Evolutionary conservation across 768 basidiomycete species (phyloP).

Genomic region (Tephrocybe sp.): DNA sequence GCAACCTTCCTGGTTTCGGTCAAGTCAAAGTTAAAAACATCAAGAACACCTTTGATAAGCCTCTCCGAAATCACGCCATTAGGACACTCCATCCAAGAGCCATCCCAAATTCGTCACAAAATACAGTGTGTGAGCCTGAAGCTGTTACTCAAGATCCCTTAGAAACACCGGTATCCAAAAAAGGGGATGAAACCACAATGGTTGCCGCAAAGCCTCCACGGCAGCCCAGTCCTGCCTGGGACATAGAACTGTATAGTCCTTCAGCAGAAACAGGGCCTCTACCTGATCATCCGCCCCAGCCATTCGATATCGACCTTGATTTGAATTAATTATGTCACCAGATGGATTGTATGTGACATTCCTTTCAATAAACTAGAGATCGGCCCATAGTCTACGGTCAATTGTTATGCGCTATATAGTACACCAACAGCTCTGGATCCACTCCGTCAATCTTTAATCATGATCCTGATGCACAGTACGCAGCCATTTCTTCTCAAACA

Average conservation of each 20-base stretch:
- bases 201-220: constrained; percentile 19
- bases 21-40: constrained; percentile 91
- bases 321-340: constrained; percentile 34
- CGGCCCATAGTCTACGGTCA: no score
- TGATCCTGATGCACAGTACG: no score
- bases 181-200: constrained; percentile 22
- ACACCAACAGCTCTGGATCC: no score
- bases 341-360: no score
- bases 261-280: constrained; percentile 11
- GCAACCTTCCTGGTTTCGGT: constrained; percentile 88
- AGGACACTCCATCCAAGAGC: constrained; percentile 33
- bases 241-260: constrained; percentile 52
- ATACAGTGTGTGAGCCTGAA: constrained; percentile 10
- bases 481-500: no score
- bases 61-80: constrained; percentile 71
- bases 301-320: constrained; percentile 48
- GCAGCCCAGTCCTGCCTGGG: constrained; percentile 64
- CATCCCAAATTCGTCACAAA: constrained; percentile 21
- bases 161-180: neutral
- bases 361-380: no score
- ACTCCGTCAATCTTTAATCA: no score
- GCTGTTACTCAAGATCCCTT: neutral
- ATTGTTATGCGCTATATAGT: no score
- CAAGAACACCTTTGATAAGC: constrained; percentile 87
- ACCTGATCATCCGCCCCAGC: constrained; percentile 23